phyloP scores from a whole-genome alignment of 352 stramenopile species.

The Phytophthora nicotianae region DNA sequence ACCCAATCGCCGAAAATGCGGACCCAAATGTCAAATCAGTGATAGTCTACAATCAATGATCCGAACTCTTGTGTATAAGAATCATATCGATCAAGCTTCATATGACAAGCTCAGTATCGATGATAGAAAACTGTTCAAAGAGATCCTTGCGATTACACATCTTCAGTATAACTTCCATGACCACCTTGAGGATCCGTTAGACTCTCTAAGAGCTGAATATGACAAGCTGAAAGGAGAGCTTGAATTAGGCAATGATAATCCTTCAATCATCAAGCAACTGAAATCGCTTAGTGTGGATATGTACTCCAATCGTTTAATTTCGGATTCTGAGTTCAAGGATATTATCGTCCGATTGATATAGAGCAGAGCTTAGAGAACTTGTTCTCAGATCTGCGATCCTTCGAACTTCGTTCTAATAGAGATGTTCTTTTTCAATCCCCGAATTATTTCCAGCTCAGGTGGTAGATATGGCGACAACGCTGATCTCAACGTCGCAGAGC shows the following conservation, averaged over 20 bases:
- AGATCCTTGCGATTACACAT: constrained; percentile 12
- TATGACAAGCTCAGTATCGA: constrained; percentile 23
- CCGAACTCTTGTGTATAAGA: constrained; percentile 10
- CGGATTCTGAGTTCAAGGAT: constrained; percentile 23
- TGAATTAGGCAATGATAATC: not conserved
- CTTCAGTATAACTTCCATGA: constrained; percentile 4
- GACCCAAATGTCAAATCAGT: constrained; percentile 11
- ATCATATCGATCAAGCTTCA: constrained; percentile 10
- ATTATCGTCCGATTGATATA: constrained; percentile 22
- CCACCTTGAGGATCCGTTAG: constrained; percentile 4
- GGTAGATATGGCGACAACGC: constrained; percentile 32
- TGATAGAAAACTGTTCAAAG: constrained; percentile 18
- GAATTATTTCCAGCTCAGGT: constrained; percentile 25
- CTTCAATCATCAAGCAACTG: constrained; percentile 12
- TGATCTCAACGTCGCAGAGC: constrained; percentile 22
- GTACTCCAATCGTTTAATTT: constrained; percentile 28
- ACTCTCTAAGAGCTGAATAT: constrained; percentile 16
- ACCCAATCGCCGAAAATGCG: constrained; percentile 12
- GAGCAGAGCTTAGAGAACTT: no score
- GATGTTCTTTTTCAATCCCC: constrained; percentile 28
- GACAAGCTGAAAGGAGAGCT: not conserved
- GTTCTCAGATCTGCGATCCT: no score
- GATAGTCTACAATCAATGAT: constrained; percentile 1
- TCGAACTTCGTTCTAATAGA: constrained; percentile 2
- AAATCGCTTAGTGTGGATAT: constrained; percentile 24